A percentile compares a stretch with the other conserved stretches of the same genome.
Conservation (phyloP, 2,329 filamentous ascomycete genomes). For the Chrysoporthe puriensis region DNA sequence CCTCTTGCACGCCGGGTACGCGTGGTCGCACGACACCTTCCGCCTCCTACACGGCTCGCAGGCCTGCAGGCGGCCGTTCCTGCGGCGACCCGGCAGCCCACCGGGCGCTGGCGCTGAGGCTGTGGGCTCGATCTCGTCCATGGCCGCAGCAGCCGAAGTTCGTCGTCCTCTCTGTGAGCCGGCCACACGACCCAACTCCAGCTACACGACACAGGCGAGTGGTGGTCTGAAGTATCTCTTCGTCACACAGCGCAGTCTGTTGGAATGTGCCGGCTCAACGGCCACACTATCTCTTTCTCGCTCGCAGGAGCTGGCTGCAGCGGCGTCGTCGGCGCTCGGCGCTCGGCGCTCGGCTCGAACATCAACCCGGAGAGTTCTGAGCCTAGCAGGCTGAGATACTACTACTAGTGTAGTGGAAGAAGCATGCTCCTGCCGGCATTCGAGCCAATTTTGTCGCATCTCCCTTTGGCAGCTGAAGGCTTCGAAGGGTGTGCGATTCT, state of each 20-base stretch:
- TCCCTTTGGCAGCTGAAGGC: too few species aligned
- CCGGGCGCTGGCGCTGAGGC: background rate
- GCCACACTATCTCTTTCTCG: background rate
- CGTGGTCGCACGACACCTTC: conserved; percentile 49
- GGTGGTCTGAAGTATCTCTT: background rate
- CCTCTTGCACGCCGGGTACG: conserved; percentile 44
- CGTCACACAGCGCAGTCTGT: background rate
- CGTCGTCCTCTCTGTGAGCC: background rate
- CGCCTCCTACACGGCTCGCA: conserved; percentile 45
- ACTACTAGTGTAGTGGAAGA: background rate
- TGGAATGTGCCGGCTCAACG: background rate
- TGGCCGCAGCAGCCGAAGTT: background rate
- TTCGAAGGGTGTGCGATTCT: too few species aligned
- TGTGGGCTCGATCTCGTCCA: background rate
- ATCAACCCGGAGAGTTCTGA: background rate
- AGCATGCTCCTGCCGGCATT: background rate
- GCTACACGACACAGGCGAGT: background rate
- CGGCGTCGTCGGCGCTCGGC: background rate
- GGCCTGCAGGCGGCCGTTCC: conserved; percentile 29
- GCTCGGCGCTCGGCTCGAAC: conserved; percentile 13
- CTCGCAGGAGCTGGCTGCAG: background rate
- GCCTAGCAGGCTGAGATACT: background rate
- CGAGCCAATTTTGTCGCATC: too few species aligned
- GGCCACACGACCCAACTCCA: too few species aligned
- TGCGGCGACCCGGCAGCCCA: conserved; percentile 29